A percentile compares a stretch with the other conserved stretches of the same genome.
Evolutionary conservation across 108 stramenopile species (phyloP).

Genomic region (Stephanodiscus triporus): DNA sequence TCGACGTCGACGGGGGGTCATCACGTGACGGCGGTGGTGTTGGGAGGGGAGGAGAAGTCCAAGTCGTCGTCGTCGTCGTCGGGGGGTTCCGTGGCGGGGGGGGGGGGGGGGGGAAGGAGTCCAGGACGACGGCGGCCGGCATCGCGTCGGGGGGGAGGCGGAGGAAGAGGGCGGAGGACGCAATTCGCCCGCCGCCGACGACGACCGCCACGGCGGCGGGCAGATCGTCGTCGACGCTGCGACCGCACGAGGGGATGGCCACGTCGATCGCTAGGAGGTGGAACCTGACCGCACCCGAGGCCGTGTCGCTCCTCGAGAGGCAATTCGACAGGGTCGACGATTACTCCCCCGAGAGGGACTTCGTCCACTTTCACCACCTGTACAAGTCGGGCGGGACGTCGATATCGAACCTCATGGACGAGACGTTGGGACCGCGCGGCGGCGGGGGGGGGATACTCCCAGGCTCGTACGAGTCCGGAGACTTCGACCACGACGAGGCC

Average conservation of each 20-base stretch:
- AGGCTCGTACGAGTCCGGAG: conserved; percentile 33
- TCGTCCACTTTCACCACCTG: conserved; percentile 48
- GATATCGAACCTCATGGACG: conserved; percentile 39
- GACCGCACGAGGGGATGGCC: not conserved
- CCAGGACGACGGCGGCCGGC: not conserved
- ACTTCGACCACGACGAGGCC: conserved; percentile 48
- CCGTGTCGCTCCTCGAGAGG: conserved; percentile 7
- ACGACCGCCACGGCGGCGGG: not conserved
- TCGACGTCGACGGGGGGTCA: not conserved
- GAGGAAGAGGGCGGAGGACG: too few relatives aligned
- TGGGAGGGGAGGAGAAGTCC: not conserved
- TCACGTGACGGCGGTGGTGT: conserved; percentile 1
- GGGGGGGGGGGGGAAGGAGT: not conserved
- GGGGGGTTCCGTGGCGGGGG: not conserved
- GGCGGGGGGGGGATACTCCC: conserved; percentile 12
- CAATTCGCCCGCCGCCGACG: not conserved
- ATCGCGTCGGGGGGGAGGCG: too few relatives aligned
- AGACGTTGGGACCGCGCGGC: conserved; percentile 6
- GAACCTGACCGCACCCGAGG: conserved; percentile 43
- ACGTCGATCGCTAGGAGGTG: conserved; percentile 31
- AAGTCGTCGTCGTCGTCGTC: too few relatives aligned
- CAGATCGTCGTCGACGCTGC: too few relatives aligned
- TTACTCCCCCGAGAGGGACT: conserved; percentile 29
- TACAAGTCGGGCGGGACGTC: conserved; percentile 47
- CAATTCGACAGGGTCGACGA: conserved; percentile 41